phyloP scores from a whole-genome alignment of 768 basidiomycete species.

The Pisolithus marmoratus region DNA sequence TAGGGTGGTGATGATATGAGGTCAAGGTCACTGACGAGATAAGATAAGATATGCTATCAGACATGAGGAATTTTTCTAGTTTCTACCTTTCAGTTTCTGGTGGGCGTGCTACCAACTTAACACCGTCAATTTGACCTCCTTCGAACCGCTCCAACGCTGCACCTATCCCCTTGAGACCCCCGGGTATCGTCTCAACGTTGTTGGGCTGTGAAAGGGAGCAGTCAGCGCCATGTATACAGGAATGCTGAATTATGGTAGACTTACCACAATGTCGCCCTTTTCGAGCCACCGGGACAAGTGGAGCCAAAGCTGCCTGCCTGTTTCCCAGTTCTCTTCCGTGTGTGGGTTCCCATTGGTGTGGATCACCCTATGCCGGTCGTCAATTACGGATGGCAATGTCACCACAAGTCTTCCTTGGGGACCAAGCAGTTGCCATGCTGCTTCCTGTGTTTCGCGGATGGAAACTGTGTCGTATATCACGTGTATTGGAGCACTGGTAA shows the following conservation, averaged over 20 bases:
- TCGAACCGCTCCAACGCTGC: conserved; percentile 38
- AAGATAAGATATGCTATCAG: conserved; percentile 15
- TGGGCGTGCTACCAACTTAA: conserved; percentile 40
- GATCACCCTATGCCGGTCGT: conserved; percentile 25
- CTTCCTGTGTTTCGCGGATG: conserved; percentile 33
- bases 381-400: conserved; percentile 29
- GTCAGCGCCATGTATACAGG: not conserved
- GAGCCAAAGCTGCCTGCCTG: conserved; percentile 26
- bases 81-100: conserved; percentile 38
- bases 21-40: conserved; percentile 17
- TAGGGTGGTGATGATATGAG: conserved; percentile 8
- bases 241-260: conserved; percentile 5
- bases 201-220: conserved; percentile 32
- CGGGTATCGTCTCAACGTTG: conserved; percentile 34
- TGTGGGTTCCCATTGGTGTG: conserved; percentile 30
- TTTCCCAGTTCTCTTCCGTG: conserved; percentile 28
- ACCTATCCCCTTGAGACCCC: conserved; percentile 38
- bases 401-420: conserved; percentile 33
- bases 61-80: conserved; percentile 3
- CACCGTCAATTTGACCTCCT: conserved; percentile 36
- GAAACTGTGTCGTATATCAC: conserved; percentile 37
- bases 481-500: conserved; percentile 30
- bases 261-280: conserved; percentile 27
- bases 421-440: conserved; percentile 31
- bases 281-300: conserved; percentile 25